Evolutionary conservation across 495 filamentous ascomycete species (phyloP).

Genomic region (Achaetomiella virescens): DNA sequence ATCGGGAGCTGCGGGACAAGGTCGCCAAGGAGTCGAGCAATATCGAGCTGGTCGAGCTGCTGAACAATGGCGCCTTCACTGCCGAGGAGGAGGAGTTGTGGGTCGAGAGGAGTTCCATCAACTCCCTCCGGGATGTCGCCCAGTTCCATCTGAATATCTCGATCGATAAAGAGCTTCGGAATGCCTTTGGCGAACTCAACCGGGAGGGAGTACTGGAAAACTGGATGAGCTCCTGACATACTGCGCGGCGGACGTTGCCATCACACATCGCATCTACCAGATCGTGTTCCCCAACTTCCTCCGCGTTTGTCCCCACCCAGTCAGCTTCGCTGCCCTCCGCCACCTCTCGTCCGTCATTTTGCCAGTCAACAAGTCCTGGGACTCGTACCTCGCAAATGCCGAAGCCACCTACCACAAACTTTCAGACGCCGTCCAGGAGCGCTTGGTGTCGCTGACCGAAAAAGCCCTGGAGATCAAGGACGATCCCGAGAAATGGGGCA

Average conservation of each 20-base stretch:
- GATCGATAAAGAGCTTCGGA: constrained; percentile 83
- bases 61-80: constrained; percentile 57
- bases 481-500: constrained; percentile 56
- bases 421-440: constrained; percentile 66
- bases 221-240: constrained; percentile 85
- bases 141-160: constrained; percentile 90
- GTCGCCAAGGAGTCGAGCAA: constrained; percentile 64
- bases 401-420: constrained; percentile 78
- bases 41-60: constrained; percentile 61
- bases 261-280: constrained; percentile 88
- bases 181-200: constrained; percentile 81
- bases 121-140: constrained; percentile 91
- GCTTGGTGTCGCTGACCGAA: constrained; percentile 63
- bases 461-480: constrained; percentile 69
- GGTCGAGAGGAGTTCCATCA: constrained; percentile 90
- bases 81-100: constrained; percentile 92
- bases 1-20: constrained; percentile 74
- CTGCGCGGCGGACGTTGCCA: constrained; percentile 88
- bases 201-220: constrained; percentile 56
- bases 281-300: constrained; percentile 87
- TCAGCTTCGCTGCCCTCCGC: constrained; percentile 89
- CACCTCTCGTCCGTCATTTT: constrained; percentile 90
- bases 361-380: constrained; percentile 82
- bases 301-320: constrained; percentile 85
- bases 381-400: constrained; percentile 70